These are phyloP conservation scores for Saccharomyces hybrid DNA, from an alignment of 1,139 yeast genomes.

Conservation along the genomic window DNA sequence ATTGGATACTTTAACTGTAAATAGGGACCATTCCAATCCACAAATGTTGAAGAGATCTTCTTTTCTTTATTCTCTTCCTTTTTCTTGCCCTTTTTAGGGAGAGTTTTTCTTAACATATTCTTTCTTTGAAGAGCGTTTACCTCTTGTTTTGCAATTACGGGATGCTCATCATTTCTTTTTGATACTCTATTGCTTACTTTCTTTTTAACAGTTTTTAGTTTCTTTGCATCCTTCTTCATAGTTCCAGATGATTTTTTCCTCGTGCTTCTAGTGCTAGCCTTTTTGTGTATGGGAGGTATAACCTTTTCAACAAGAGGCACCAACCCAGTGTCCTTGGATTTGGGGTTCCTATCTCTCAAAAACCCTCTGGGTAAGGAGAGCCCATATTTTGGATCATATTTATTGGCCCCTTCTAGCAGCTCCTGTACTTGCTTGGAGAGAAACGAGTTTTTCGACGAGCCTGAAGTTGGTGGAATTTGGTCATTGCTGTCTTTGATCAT, in stretches of 20 bases:
- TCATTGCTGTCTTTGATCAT: neutral
- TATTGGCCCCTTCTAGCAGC: conserved; percentile 34
- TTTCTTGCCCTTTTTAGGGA: neutral
- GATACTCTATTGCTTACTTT: too few species aligned
- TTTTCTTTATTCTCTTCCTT: conserved; percentile 1
- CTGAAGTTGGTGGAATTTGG: neutral
- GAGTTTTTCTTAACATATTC: neutral
- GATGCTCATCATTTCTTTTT: neutral
- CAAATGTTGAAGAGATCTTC: conserved; percentile 6
- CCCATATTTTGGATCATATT: conserved; percentile 33
- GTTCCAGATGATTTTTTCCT: neutral
- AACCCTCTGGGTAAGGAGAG: conserved; percentile 22
- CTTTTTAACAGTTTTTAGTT: neutral
- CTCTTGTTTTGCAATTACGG: neutral
- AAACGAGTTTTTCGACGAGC: neutral
- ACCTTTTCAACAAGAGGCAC: neutral
- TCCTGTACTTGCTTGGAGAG: conserved; percentile 8
- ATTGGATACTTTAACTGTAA: conserved; percentile 13
- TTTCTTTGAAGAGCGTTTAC: neutral
- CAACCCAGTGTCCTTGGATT: neutral
- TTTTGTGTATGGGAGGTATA: neutral
- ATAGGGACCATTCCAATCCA: conserved; percentile 9
- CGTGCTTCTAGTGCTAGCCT: neutral
- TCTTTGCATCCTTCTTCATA: neutral
- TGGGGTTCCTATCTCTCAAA: conserved; percentile 7